Evolutionary conservation across 2,329 filamentous ascomycete species (phyloP).

Genomic region (Colletotrichum sp.): DNA sequence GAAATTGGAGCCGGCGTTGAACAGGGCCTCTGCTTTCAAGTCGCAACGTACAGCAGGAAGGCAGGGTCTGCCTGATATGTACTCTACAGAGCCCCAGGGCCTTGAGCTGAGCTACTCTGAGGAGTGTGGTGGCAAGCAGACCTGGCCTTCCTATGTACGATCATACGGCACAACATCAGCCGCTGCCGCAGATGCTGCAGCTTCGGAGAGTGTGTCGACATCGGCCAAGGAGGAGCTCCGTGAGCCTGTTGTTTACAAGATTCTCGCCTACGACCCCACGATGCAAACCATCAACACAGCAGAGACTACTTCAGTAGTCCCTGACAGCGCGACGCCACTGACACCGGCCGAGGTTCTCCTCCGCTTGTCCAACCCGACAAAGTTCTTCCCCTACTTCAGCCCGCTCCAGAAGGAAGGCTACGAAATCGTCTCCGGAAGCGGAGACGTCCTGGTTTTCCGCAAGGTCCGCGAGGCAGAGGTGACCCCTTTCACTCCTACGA

Average conservation of each 20-base stretch:
- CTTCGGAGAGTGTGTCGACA: background rate
- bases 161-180: conserved; percentile 29
- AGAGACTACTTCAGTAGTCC: conserved; percentile 63
- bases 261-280: conserved; percentile 68
- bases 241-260: conserved; percentile 57
- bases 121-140: conserved; percentile 42
- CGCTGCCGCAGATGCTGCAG: background rate
- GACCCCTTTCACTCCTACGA: background rate
- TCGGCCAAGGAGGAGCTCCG: conserved; percentile 1
- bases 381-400: conserved; percentile 69
- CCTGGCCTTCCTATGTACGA: conserved; percentile 41
- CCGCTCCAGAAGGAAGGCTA: conserved; percentile 66
- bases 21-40: conserved; percentile 25
- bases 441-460: conserved; percentile 70
- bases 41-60: background rate
- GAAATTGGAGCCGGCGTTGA: conserved; percentile 34
- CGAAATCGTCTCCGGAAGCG: conserved; percentile 68
- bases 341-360: conserved; percentile 66
- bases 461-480: conserved; percentile 51
- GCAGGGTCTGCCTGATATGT: conserved; percentile 37
- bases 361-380: conserved; percentile 64
- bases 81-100: conserved; percentile 51
- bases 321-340: conserved; percentile 52
- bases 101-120: conserved; percentile 52
- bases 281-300: conserved; percentile 63